These are phyloP conservation scores for Colletotrichum sp. DNA, from an alignment of 2,329 filamentous ascomycete genomes.

Conservation along the genomic window DNA sequence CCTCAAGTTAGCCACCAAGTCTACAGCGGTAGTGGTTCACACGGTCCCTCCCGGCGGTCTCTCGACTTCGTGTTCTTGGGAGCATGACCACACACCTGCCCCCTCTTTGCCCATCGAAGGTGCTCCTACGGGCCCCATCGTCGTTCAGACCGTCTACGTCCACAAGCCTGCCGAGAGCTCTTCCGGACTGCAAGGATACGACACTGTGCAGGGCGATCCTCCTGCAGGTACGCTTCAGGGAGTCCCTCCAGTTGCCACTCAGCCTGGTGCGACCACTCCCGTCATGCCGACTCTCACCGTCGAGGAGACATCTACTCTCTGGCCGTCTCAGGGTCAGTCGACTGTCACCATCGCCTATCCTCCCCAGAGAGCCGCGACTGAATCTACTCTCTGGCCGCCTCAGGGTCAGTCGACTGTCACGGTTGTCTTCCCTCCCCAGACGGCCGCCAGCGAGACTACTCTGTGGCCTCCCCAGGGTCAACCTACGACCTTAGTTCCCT, in stretches of 20 bases:
- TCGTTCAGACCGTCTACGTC: constrained; percentile 8
- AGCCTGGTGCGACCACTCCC: background rate
- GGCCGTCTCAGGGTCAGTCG: background rate
- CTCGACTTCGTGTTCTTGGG: background rate
- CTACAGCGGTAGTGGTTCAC: background rate
- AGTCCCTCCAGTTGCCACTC: background rate
- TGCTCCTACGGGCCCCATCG: background rate
- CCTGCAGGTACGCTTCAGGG: background rate
- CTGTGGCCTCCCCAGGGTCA: background rate
- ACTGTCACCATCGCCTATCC: background rate
- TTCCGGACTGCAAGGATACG: background rate
- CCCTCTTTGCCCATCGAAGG: background rate
- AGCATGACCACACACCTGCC: background rate
- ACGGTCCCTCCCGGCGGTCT: background rate
- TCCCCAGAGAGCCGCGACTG: background rate
- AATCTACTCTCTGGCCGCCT: background rate
- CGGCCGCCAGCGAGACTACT: background rate
- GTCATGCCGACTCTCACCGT: no score
- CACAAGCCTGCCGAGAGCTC: background rate
- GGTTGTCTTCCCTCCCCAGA: background rate
- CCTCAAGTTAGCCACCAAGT: background rate
- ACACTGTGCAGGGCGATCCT: background rate
- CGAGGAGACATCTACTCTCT: background rate
- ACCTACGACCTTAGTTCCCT: background rate
- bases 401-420: background rate